Evolutionary conservation across 306 rosid species (phyloP), one percentile per base, ranked within the genome.

Genomic region (Lagenaria siceraria): DNA sequence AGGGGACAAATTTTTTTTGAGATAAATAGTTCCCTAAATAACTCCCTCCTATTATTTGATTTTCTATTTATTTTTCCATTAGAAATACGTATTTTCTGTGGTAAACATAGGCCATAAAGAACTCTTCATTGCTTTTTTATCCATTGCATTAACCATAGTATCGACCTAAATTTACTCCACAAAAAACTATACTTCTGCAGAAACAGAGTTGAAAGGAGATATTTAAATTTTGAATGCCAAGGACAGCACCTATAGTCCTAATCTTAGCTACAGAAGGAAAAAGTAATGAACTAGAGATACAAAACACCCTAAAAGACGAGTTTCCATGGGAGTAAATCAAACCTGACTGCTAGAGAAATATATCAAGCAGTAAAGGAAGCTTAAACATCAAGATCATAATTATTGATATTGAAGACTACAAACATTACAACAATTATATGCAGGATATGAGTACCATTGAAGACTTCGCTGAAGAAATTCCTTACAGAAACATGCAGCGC

Each of bases 381-480:
- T 43, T 48, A 22, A 71, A 72, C 31, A 49, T 72, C 40, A 72
- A 72, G 22, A 72, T 24, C 42, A 72, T 72, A 17, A 46, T 71
- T 49, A 58, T 74, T 33, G 62, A 33, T 22, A 71, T 22, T 48
- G 9, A 68, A 12, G 77, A 11, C 36, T 59, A 62, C 1, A 33
- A 48, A 69, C 42, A 7, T 35, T 22, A 40, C 80, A 18, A n/a
- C 74, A 69, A 42, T 48, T 24, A 58, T 60, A 31, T 42, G 17
- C 89, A 95, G 97, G 98, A 95, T 95, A 95, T 92, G 98, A 89
- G 88, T 92, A 27, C 91, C 97, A 29, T 89, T 94, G 87, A 95
- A 95, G 82, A 95, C 83, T 84, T 89, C 92, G 66, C 91, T 90
- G 61, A 95, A 86, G 93, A 95, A 94, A 85, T 95, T 95, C 87